These are phyloP conservation scores for Atkinsonella hypoxylon DNA, from an alignment of 2,329 filamentous ascomycete genomes.

Conservation along the genomic window DNA sequence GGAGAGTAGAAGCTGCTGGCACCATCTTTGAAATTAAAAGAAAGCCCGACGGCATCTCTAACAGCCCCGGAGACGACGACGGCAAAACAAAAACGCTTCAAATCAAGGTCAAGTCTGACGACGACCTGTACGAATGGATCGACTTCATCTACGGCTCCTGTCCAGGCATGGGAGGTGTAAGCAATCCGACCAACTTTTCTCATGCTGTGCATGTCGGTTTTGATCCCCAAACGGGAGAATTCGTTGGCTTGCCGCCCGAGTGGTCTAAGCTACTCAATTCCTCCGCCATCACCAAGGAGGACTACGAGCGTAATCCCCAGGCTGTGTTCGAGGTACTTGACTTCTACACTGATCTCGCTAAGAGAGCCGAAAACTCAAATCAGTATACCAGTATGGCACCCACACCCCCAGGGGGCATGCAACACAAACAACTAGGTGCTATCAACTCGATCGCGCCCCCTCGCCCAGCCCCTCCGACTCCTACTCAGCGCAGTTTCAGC, in stretches of 20 bases:
- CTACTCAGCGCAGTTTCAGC: conserved; percentile 30
- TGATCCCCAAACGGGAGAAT: conserved; percentile 87
- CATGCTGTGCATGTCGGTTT: conserved; percentile 97
- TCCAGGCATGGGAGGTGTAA: conserved; percentile 94
- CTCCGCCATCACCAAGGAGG: conserved; percentile 94
- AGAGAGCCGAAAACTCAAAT: conserved; percentile 58
- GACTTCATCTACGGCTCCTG: conserved; percentile 95
- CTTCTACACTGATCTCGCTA: conserved; percentile 76
- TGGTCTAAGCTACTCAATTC: conserved; percentile 96
- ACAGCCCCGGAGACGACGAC: conserved; percentile 67
- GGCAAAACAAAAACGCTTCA: conserved; percentile 72
- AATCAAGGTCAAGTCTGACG: conserved; percentile 88
- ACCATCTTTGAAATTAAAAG: conserved; percentile 89
- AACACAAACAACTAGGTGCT: conserved; percentile 50
- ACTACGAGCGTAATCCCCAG: conserved; percentile 94
- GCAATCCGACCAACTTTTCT: conserved; percentile 96
- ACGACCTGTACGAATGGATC: conserved; percentile 98
- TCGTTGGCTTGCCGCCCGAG: conserved; percentile 85
- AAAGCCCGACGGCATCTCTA: conserved; percentile 52
- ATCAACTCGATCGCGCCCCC: conserved; percentile 54
- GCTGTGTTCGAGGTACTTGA: conserved; percentile 71
- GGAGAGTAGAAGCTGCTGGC: conserved; percentile 31
- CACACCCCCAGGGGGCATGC: conserved; percentile 45
- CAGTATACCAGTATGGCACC: conserved; percentile 58
- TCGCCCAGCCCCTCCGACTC: conserved; percentile 43